Evolutionary conservation across 129 eudicot species (phyloP).

Genomic region (Deinandra increscens): DNA sequence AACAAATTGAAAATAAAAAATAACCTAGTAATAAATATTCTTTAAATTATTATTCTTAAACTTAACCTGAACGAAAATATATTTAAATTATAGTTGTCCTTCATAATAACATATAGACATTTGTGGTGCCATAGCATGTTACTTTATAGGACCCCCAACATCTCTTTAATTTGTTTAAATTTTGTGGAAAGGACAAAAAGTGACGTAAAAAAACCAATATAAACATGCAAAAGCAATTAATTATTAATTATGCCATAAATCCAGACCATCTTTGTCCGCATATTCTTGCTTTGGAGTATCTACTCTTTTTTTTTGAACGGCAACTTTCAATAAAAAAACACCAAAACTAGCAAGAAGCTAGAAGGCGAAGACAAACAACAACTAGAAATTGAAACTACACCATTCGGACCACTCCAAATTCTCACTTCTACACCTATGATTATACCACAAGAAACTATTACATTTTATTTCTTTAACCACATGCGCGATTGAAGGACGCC

Average conservation of each 20-base stretch:
- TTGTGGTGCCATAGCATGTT: constrained; percentile 7
- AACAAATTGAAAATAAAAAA: neutral
- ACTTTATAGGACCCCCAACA: constrained; percentile 12
- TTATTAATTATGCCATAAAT: constrained; percentile 14
- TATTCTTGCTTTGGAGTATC: constrained; percentile 10
- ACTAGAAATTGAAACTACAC: no score
- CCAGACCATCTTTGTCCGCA: constrained; percentile 19
- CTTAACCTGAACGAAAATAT: neutral
- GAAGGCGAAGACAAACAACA: no score
- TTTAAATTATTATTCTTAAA: neutral
- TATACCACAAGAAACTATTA: no score
- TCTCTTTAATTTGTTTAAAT: neutral
- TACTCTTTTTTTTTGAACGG: no score
- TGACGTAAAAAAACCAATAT: constrained; percentile 8
- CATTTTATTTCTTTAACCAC: no score
- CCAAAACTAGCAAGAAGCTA: no score
- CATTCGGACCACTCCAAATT: no score
- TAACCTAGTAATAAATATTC: no score
- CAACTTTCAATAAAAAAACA: no score
- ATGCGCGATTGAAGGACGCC: no score
- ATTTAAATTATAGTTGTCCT: neutral
- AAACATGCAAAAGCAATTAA: constrained; percentile 21
- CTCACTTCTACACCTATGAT: no score
- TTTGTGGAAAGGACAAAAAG: constrained; percentile 10
- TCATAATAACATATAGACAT: neutral